These are phyloP conservation scores for Paramarasmius palmivorus DNA, from an alignment of 1,284 basidiomycete genomes.

Conservation along the genomic window DNA sequence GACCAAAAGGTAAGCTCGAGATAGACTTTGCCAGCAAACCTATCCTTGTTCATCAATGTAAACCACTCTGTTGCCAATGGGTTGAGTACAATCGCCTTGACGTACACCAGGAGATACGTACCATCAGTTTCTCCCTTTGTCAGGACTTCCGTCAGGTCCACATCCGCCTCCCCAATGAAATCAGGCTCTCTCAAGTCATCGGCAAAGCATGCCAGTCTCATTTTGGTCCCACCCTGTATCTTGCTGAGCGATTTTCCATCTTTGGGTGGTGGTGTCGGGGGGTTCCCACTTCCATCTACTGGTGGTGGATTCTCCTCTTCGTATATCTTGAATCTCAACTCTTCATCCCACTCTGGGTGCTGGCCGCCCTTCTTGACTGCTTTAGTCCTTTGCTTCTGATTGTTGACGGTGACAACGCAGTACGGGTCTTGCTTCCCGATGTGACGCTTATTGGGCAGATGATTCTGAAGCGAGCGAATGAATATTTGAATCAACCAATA, in stretches of 20 bases:
- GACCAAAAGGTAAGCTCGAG: conserved; percentile 96
- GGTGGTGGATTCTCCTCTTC: conserved; percentile 38
- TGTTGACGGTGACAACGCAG: conserved; percentile 78
- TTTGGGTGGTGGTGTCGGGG: conserved; percentile 66
- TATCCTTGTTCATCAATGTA: conserved; percentile 83
- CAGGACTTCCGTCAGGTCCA: conserved; percentile 88
- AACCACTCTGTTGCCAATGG: conserved; percentile 80
- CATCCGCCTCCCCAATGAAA: conserved; percentile 88
- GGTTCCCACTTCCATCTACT: conserved; percentile 48
- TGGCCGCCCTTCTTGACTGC: conserved; percentile 96
- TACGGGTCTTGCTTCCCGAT: conserved; percentile 99
- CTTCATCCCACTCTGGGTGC: conserved; percentile 98
- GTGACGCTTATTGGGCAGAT: conserved; percentile 90
- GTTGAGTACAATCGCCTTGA: conserved; percentile 11
- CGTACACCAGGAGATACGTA: conserved; percentile 29
- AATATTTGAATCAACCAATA: conserved; percentile 19
- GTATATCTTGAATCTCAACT: conserved; percentile 89
- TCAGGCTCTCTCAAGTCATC: conserved; percentile 96
- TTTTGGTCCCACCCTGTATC: conserved; percentile 73
- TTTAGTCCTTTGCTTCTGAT: conserved; percentile 83
- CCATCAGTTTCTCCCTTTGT: conserved; percentile 97
- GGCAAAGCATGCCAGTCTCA: conserved; percentile 89
- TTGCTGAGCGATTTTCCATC: conserved; percentile 50
- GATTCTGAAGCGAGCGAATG: conserved; percentile 59
- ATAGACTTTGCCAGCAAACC: conserved; percentile 93